These are phyloP conservation scores for Plasmodium vivax DNA, from an alignment of 169 alveolate species.

Conservation along the genomic window DNA sequence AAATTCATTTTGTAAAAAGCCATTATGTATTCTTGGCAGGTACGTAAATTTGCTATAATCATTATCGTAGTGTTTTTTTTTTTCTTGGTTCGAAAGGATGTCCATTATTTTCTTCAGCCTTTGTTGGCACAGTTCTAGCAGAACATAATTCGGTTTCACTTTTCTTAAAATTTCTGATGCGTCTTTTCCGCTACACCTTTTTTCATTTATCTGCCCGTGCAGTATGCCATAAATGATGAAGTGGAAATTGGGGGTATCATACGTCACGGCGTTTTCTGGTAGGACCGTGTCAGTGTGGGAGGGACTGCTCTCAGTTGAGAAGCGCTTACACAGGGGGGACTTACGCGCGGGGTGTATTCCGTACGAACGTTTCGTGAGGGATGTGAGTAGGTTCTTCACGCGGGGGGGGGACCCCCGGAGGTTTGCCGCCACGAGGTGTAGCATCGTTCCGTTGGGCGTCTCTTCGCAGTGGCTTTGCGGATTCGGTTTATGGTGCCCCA, in stretches of 20 bases:
- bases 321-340: not conserved
- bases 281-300: not conserved
- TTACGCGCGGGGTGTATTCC: not conserved
- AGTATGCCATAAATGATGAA: constrained; percentile 58
- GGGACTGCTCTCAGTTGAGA: not conserved
- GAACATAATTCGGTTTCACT: constrained; percentile 40
- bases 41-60: constrained; percentile 36
- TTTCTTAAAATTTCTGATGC: constrained; percentile 3
- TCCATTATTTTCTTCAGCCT: constrained; percentile 37
- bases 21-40: constrained; percentile 72
- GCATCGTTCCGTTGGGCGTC: not conserved
- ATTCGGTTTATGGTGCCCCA: not conserved
- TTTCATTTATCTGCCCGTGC: constrained; percentile 51
- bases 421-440: not conserved
- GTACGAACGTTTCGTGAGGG: not conserved
- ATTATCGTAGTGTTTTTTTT: not conserved
- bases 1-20: constrained; percentile 53
- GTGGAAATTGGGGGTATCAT: constrained; percentile 23
- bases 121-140: constrained; percentile 49
- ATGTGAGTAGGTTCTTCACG: not conserved
- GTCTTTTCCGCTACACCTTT: constrained; percentile 53
- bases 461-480: not conserved
- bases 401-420: not conserved
- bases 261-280: constrained; percentile 15
- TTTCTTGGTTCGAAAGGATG: constrained; percentile 7